Percentiles rank a stretch among this genome's conserved stretches.
Conservation (phyloP, 345 rosid species). For the Cardiospermum halicacabum region DNA sequence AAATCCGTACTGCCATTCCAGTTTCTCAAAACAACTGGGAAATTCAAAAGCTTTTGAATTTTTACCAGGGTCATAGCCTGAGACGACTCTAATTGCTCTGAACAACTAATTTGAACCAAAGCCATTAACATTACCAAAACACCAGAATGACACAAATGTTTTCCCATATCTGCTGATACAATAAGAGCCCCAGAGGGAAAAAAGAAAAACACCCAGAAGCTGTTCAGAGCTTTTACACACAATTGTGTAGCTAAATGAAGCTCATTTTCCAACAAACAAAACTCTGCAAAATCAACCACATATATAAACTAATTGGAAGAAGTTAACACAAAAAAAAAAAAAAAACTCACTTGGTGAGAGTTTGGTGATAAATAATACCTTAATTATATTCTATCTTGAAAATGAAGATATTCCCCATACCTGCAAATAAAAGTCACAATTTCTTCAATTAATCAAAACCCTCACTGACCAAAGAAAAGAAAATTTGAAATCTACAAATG, state of each 20-base stretch:
- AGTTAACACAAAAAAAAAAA: neutral
- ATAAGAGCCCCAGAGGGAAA: too few relatives aligned
- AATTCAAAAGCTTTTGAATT: conserved; percentile 56
- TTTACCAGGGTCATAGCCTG: conserved; percentile 65
- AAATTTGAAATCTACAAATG: neutral
- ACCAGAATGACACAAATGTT: conserved; percentile 24
- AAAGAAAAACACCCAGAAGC: neutral
- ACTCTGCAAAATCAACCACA: conserved; percentile 23
- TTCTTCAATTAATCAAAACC: conserved; percentile 3
- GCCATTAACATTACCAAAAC: conserved; percentile 35
- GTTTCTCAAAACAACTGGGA: conserved; percentile 51
- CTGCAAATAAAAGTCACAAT: conserved; percentile 20
- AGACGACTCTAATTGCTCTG: conserved; percentile 73
- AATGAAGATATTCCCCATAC: conserved; percentile 24
- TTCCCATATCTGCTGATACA: conserved; percentile 34
- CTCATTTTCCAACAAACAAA: conserved; percentile 4
- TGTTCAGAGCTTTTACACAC: neutral
- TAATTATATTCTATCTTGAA: conserved; percentile 17
- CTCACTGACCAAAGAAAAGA: neutral
- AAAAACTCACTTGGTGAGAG: conserved; percentile 10
- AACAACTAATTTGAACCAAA: conserved; percentile 30
- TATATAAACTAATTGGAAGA: neutral
- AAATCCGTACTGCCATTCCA: conserved; percentile 78
- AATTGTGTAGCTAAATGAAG: conserved; percentile 9
- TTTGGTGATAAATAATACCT: conserved; percentile 16